Conservation (phyloP, 805 yeast species). For the Sugiyamaella smithiae region DNA sequence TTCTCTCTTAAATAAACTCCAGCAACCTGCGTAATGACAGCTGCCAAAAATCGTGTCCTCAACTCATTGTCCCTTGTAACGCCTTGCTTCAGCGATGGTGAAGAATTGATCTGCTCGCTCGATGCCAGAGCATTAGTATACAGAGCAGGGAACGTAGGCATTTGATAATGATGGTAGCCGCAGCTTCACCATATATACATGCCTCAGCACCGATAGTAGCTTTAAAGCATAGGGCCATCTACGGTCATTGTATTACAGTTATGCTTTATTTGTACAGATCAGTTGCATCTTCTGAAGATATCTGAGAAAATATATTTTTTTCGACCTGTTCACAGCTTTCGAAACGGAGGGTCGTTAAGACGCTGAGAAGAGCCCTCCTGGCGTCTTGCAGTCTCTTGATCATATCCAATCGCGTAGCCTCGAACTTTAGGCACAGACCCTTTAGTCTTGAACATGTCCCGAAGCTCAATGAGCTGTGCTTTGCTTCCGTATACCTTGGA, state of each 20-base stretch:
- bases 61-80: background rate
- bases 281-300: too few relatives aligned
- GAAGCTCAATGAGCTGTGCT: conserved; percentile 9
- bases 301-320: too few relatives aligned
- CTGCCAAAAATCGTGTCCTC: background rate
- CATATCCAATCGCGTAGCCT: conserved; percentile 22
- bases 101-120: conserved; percentile 4
- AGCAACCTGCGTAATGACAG: conserved; percentile 8
- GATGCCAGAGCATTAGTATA: conserved; percentile 8
- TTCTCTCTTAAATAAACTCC: conserved; percentile 12
- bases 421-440: conserved; percentile 21
- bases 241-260: too few relatives aligned
- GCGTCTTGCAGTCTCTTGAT: conserved; percentile 16
- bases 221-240: too few relatives aligned
- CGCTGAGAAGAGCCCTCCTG: conserved; percentile 15
- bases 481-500: conserved; percentile 24
- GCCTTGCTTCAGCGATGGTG: conserved; percentile 1
- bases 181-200: too few relatives aligned
- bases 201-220: too few relatives aligned
- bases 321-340: conserved; percentile 10
- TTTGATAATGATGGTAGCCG: too few relatives aligned
- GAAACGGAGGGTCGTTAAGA: conserved; percentile 21
- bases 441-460: conserved; percentile 17
- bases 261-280: background rate
- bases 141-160: background rate